Conservation (phyloP, 139 green algal species). For the Chlamydomonas sp. region DNA sequence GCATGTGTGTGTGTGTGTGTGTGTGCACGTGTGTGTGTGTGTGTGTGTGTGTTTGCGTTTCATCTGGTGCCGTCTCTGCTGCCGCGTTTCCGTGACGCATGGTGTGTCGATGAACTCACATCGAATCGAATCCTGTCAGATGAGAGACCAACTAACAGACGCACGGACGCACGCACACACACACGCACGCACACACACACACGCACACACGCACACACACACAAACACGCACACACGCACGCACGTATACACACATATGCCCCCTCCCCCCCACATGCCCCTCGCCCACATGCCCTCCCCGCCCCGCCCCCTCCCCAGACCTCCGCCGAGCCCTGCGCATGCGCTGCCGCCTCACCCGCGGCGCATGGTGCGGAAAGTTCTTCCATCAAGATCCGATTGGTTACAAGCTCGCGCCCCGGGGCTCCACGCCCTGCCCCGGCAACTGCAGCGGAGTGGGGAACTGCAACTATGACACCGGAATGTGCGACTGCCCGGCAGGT, state of each 20-base stretch:
- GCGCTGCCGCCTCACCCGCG: not conserved
- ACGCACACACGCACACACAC: not conserved
- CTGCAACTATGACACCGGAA: constrained; percentile 43
- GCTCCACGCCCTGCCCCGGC: not conserved
- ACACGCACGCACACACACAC: not conserved
- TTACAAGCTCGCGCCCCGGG: not conserved
- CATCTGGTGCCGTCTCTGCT: too few relatives aligned
- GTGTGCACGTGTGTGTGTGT: too few relatives aligned
- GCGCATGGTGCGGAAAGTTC: not conserved
- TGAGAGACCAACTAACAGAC: too few relatives aligned
- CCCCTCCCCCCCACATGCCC: too few relatives aligned
- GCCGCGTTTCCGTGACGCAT: too few relatives aligned
- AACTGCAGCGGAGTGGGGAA: constrained; percentile 39
- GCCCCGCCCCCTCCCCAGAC: too few relatives aligned
- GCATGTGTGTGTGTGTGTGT: too few relatives aligned
- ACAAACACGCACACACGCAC: not conserved
- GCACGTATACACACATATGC: not conserved
- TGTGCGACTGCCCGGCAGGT: constrained; percentile 41
- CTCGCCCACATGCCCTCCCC: too few relatives aligned
- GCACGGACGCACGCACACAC: not conserved
- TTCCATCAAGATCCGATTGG: not conserved
- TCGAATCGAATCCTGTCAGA: too few relatives aligned
- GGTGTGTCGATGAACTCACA: too few relatives aligned
- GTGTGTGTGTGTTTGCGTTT: too few relatives aligned
- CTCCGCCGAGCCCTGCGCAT: not conserved